Evolutionary conservation across 2,329 filamentous ascomycete species (phyloP), one percentile per base, ranked within the genome.

Genomic region (Colletotrichum sp.): DNA sequence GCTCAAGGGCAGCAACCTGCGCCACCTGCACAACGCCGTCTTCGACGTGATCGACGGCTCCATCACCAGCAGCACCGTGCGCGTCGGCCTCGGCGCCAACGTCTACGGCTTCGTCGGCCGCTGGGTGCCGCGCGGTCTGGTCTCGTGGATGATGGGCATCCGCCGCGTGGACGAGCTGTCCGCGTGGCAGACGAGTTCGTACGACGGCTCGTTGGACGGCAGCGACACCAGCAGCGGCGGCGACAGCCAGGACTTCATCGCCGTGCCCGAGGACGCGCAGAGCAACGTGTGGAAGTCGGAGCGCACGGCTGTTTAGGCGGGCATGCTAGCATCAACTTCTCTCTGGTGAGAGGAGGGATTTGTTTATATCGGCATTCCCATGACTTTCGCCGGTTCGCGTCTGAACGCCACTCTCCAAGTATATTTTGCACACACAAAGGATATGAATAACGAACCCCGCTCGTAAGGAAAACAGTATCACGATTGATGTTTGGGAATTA

Each of bases 61-160:
- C 21, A 88, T 90, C 79, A 90, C 89, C 30, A 88, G 87, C 63
- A 88, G 91, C 44, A 91, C 94, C 2, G 91, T 96, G 78, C 93
- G 95, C 74, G 94, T 98, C 18, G 97, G 97, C 1, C 92, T 96
- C 68, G 97, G 97, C 8, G 95, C 95, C 67, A 89, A 94, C 72
- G 89, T 96, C 1, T 99, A 99, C 84, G 94, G 95, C 52, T 89
- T 98, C 34, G 94, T 99, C 9, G 97, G 96, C 8, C 90, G 91
- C 52, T 96, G 94, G 91, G 90, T 94, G 28, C 96, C 97, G 2
- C 89, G 91, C 24, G 90, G 92, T 4, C 83, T 98, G 18, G 94
- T 99, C n/a, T 93, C 93, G 3, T 97, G 95, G 94, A 98, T 99
- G 94, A 94, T 99, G 91, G 96, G 96, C 13, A 91, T 96, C 74